A percentile compares a stretch with the other conserved stretches of the same genome.
phyloP scores from a whole-genome alignment of 2,329 filamentous ascomycete species.

The Nemania sp. region DNA sequence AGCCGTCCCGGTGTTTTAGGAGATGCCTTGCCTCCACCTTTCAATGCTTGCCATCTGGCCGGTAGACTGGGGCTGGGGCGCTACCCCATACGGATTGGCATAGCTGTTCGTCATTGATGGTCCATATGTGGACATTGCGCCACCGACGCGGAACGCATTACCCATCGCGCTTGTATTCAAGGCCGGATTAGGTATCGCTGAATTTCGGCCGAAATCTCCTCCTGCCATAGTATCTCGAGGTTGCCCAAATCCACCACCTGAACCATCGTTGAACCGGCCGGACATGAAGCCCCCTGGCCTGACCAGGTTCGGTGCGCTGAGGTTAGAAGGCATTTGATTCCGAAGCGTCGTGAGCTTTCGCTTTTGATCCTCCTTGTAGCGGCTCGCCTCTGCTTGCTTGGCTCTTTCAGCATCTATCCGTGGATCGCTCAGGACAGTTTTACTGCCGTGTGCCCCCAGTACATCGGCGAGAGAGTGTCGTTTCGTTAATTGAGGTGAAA shows the following conservation, averaged over 20 bases:
- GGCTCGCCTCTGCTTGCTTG: constrained; percentile 46
- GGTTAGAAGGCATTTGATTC: constrained; percentile 51
- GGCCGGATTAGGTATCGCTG: constrained; percentile 22
- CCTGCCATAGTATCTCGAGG: constrained; percentile 32
- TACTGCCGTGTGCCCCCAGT: constrained; percentile 47
- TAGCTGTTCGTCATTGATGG: constrained; percentile 30
- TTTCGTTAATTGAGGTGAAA: constrained; percentile 50
- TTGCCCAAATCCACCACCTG: constrained; percentile 44
- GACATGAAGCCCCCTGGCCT: constrained; percentile 52
- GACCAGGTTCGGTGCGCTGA: constrained; percentile 40
- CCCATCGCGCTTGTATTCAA: constrained; percentile 30
- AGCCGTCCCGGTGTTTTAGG: constrained; percentile 25
- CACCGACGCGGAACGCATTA: constrained; percentile 30
- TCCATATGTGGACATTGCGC: constrained; percentile 27
- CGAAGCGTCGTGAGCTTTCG: constrained; percentile 53
- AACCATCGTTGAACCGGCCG: constrained; percentile 59
- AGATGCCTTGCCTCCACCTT: constrained; percentile 41
- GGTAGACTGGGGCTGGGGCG: constrained; percentile 32
- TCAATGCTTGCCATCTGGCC: constrained; percentile 40
- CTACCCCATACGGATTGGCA: constrained; percentile 28
- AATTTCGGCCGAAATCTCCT: constrained; percentile 17
- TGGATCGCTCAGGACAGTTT: constrained; percentile 44
- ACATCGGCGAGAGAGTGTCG: constrained; percentile 59
- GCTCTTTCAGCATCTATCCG: constrained; percentile 48
- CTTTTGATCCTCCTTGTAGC: constrained; percentile 48